Conservation (phyloP, 2,329 filamentous ascomycete genomes). For the Akanthomyces lecanii region DNA sequence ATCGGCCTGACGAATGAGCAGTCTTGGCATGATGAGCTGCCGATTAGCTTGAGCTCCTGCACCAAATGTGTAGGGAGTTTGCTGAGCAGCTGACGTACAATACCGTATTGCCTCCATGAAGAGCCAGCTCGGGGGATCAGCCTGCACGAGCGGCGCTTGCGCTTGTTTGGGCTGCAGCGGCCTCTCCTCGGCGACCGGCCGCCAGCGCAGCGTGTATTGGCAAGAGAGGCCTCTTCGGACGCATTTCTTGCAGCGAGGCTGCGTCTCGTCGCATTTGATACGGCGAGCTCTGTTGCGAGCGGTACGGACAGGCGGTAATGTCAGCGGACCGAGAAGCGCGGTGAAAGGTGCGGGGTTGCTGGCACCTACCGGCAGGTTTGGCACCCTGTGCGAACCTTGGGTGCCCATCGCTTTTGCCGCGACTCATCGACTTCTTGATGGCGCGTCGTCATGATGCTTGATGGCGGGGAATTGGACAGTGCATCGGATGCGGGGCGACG, state of each 20-base stretch:
- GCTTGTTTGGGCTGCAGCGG: background rate
- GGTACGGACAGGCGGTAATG: background rate
- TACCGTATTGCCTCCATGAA: constrained; percentile 1
- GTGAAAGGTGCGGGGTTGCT: background rate
- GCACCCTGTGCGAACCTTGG: constrained; percentile 4
- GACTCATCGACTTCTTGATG: background rate
- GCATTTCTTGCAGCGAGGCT: background rate
- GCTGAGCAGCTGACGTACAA: background rate
- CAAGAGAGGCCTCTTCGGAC: background rate
- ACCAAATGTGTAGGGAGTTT: background rate
- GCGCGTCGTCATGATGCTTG: background rate
- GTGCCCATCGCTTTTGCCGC: constrained; percentile 2
- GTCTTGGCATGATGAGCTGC: background rate
- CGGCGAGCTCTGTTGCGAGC: background rate
- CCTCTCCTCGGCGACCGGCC: background rate
- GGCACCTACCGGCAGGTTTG: constrained; percentile 5
- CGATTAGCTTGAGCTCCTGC: background rate
- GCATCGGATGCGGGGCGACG: too few relatives aligned
- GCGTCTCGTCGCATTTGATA: constrained; percentile 1
- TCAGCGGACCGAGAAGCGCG: background rate
- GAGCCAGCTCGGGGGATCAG: background rate
- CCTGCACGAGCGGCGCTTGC: background rate
- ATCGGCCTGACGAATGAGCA: background rate
- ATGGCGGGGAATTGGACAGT: too few relatives aligned
- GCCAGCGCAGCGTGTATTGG: background rate